Conservation (phyloP, 257 asterid species). For the Phtheirospermum japonicum region DNA sequence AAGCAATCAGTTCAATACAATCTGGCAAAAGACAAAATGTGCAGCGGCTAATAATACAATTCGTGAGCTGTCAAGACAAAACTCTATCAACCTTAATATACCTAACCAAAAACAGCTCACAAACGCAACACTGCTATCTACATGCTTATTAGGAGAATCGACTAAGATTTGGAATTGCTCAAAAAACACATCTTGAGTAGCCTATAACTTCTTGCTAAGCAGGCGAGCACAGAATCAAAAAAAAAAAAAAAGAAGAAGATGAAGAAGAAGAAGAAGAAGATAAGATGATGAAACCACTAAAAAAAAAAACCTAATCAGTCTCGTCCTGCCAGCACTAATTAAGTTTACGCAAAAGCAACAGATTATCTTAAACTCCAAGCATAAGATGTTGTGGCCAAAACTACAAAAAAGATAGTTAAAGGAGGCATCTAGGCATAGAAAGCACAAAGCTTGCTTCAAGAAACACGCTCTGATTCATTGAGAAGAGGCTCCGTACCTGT, state of each 20-base stretch:
- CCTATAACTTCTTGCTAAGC: neutral
- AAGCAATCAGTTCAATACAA: neutral
- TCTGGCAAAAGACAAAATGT: neutral
- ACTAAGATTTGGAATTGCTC: neutral
- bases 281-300: neutral
- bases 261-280: neutral
- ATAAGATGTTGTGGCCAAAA: slow-evolving; percentile 13
- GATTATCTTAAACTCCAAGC: neutral
- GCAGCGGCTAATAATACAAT: neutral
- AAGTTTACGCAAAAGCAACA: neutral
- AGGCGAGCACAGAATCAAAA: neutral
- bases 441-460: slow-evolving; percentile 12
- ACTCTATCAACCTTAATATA: neutral
- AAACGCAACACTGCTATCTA: slow-evolving; percentile 1
- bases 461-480: slow-evolving; percentile 21
- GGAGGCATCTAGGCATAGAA: neutral
- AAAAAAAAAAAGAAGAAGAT: neutral
- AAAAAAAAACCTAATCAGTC: neutral
- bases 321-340: neutral
- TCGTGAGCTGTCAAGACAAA: neutral
- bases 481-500: slow-evolving; percentile 19
- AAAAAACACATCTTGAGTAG: neutral
- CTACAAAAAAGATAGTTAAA: neutral
- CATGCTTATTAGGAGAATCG: neutral
- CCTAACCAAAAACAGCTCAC: neutral